phyloP scores from a whole-genome alignment of 1,284 basidiomycete species.

The Pascua sp. region DNA sequence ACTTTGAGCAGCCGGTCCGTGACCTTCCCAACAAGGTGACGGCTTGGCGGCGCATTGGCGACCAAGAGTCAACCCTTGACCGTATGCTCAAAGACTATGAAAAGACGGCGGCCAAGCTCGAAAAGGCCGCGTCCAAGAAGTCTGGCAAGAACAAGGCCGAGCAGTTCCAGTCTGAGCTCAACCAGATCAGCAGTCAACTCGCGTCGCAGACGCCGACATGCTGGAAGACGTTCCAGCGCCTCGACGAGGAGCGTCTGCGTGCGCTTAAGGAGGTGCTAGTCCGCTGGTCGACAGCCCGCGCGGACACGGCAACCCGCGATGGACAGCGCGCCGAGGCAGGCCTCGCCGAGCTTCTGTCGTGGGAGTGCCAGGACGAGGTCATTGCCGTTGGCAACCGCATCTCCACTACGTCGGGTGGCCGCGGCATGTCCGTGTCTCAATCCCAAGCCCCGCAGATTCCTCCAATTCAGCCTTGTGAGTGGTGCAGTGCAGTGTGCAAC shows the following conservation, averaged over 20 bases:
- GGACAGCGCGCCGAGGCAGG: constrained; percentile 41
- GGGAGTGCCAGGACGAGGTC: constrained; percentile 45
- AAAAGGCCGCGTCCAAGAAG: constrained; percentile 47
- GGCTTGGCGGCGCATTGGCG: constrained; percentile 39
- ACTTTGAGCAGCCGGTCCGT: constrained; percentile 42
- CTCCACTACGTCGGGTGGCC: constrained; percentile 23
- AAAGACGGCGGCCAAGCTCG: constrained; percentile 39
- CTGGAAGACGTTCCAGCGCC: constrained; percentile 43
- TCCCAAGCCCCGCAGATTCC: too few species aligned
- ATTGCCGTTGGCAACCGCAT: constrained; percentile 31
- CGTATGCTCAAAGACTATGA: constrained; percentile 47
- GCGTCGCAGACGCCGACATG: constrained; percentile 40
- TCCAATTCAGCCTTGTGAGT: too few species aligned
- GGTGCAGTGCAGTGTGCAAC: not conserved
- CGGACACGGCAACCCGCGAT: constrained; percentile 41
- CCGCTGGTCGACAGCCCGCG: constrained; percentile 45
- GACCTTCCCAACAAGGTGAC: constrained; percentile 42
- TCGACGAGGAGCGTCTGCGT: constrained; percentile 43
- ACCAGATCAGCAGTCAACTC: constrained; percentile 33
- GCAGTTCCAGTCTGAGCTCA: constrained; percentile 32
- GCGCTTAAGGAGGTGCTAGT: constrained; percentile 47
- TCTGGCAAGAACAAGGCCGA: constrained; percentile 32
- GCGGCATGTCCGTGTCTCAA: constrained; percentile 6
- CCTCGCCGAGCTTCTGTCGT: constrained; percentile 38
- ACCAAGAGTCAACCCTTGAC: constrained; percentile 44